A percentile compares a stretch with the other conserved stretches of the same genome.
These are phyloP conservation scores for Oryza glumipatula DNA, from an alignment of 176 grass and related monocot species.

Conservation along the genomic window DNA sequence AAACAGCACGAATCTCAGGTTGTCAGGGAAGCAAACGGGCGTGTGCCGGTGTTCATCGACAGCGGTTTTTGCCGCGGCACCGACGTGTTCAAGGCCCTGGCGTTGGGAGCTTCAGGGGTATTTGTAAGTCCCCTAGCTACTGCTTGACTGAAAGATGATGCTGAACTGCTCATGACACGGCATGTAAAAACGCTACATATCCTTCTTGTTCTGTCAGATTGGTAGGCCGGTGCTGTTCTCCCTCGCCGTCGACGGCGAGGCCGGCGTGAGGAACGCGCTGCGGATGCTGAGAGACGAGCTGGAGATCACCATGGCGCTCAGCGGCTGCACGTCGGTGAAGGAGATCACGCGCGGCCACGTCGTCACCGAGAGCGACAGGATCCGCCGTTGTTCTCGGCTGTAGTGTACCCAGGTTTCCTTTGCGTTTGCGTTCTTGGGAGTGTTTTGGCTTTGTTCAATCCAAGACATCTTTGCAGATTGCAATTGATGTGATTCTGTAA, in stretches of 20 bases:
- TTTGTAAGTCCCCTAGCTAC: slow-evolving; percentile 62
- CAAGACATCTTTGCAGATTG: not conserved
- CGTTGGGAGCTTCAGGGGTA: slow-evolving; percentile 77
- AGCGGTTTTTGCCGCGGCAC: slow-evolving; percentile 83
- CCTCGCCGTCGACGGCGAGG: slow-evolving; percentile 79
- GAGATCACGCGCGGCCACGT: slow-evolving; percentile 67
- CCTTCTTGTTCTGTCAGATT: slow-evolving; percentile 48
- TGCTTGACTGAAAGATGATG: not conserved
- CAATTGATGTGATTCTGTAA: not conserved
- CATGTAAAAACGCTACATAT: not conserved
- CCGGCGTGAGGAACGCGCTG: slow-evolving; percentile 65
- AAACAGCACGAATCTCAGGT: slow-evolving; percentile 45
- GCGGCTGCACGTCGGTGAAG: slow-evolving; percentile 69
- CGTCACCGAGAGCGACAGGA: slow-evolving; percentile 53
- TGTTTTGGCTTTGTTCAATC: too few species aligned
- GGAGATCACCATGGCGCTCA: slow-evolving; percentile 84
- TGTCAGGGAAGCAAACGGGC: slow-evolving; percentile 67
- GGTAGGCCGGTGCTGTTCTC: slow-evolving; percentile 75
- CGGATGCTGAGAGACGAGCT: slow-evolving; percentile 81
- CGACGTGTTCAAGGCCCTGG: slow-evolving; percentile 92
- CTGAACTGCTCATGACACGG: not conserved
- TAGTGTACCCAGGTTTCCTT: slow-evolving; percentile 18
- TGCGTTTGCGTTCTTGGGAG: not conserved
- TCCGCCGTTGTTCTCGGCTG: slow-evolving; percentile 32
- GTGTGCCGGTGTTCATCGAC: slow-evolving; percentile 85